Conservation (phyloP, 305 asterid genomes). For the Striga hermonthica region DNA sequence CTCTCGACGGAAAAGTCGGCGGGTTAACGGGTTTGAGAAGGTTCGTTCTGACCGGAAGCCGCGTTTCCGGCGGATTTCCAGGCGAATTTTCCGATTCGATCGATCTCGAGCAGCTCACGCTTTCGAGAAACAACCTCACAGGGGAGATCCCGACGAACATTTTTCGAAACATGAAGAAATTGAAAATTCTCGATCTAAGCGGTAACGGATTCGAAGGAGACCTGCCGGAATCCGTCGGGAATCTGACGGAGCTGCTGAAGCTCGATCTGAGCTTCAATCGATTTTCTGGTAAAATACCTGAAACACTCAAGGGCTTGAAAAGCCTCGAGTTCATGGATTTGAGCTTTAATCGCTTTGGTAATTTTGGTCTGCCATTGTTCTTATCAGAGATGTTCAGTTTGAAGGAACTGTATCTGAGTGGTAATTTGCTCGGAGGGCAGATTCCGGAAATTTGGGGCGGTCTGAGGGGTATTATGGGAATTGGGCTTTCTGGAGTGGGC, state of each 20-base stretch:
- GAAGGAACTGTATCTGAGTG: slow-evolving; percentile 65
- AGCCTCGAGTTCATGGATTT: slow-evolving; percentile 62
- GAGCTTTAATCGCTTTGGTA: slow-evolving; percentile 51
- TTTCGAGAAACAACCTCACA: slow-evolving; percentile 51
- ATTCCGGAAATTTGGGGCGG: slow-evolving; percentile 74
- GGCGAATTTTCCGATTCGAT: slow-evolving; percentile 35
- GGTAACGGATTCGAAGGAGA: slow-evolving; percentile 46
- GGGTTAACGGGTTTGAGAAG: slow-evolving; percentile 41
- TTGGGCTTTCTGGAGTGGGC: slow-evolving; percentile 60
- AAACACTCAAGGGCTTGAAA: slow-evolving; percentile 39
- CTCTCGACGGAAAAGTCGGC: slow-evolving; percentile 40
- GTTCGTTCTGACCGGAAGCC: slow-evolving; percentile 56
- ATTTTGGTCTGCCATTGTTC: slow-evolving; percentile 55
- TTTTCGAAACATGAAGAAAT: slow-evolving; percentile 43
- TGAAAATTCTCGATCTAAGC: slow-evolving; percentile 70
- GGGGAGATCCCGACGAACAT: slow-evolving; percentile 38
- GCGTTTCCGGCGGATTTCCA: slow-evolving; percentile 45
- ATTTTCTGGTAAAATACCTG: slow-evolving; percentile 65
- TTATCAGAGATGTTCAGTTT: slow-evolving; percentile 50
- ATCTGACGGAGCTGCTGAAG: slow-evolving; percentile 46
- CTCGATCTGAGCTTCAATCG: slow-evolving; percentile 61
- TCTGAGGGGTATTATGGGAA: slow-evolving; percentile 50
- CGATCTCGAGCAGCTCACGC: slow-evolving; percentile 60
- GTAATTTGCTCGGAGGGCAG: slow-evolving; percentile 64
- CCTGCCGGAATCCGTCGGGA: slow-evolving; percentile 54